phyloP scores from a whole-genome alignment of 768 basidiomycete genomes.

The Rhodotorula kratochvilovae region DNA sequence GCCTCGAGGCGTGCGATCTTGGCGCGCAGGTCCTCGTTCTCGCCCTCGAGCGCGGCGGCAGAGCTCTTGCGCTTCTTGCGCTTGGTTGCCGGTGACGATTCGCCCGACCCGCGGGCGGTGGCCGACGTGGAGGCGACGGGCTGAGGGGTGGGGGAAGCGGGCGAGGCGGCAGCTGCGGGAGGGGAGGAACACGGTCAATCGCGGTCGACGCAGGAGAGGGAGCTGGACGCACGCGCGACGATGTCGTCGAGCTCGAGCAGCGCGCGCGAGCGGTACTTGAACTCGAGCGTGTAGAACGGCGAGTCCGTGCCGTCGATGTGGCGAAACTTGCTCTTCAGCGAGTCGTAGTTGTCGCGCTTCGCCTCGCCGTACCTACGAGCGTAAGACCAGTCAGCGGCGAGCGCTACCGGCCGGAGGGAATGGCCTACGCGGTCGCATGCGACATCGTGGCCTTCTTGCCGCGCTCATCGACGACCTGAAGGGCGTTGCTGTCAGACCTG shows the following conservation, averaged over 20 bases:
- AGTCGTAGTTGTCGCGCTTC: too few species aligned
- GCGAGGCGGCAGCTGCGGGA: too few species aligned
- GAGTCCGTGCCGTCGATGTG: conserved; percentile 1
- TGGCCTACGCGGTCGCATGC: conserved; percentile 5
- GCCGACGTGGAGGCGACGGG: neutral
- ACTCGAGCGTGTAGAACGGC: conserved; percentile 7
- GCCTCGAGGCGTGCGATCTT: conserved; percentile 11
- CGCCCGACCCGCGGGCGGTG: neutral
- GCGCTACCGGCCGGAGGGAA: neutral
- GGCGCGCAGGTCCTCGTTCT: neutral
- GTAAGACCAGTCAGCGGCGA: neutral
- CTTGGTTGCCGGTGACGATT: neutral
- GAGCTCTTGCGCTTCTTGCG: neutral
- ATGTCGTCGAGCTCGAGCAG: conserved; percentile 26
- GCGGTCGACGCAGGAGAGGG: too few species aligned
- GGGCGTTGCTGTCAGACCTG: too few species aligned
- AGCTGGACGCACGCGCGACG: conserved; percentile 1
- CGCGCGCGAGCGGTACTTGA: conserved; percentile 26
- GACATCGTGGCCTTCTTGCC: conserved; percentile 19
- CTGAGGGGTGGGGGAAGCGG: neutral
- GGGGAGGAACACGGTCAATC: neutral
- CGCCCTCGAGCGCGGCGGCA: conserved; percentile 5
- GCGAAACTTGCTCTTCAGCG: too few species aligned
- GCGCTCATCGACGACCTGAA: conserved; percentile 22
- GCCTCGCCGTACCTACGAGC: neutral